phyloP scores from a whole-genome alignment of 129 eudicot species.

The Saposhnikovia divaricata region DNA sequence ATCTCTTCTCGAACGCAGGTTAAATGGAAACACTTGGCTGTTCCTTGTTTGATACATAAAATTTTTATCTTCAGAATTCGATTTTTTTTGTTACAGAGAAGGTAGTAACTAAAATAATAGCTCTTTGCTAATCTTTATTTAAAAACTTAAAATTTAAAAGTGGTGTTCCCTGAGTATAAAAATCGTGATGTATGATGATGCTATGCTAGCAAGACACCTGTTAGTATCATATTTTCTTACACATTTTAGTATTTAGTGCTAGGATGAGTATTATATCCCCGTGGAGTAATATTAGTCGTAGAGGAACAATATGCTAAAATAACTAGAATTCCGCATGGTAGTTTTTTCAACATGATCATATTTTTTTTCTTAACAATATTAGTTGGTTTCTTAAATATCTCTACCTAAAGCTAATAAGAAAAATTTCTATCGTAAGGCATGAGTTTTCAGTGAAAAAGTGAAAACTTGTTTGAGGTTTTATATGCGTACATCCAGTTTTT shows the following conservation, averaged over 20 bases:
- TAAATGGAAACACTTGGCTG: background rate
- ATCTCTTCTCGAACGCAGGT: constrained; percentile 76
- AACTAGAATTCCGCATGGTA: background rate
- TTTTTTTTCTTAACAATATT: no score
- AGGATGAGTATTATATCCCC: background rate
- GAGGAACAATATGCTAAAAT: background rate
- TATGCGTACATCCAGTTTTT: background rate
- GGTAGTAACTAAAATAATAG: background rate
- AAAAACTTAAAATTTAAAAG: background rate
- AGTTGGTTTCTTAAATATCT: background rate
- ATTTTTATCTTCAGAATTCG: no score
- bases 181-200: background rate
- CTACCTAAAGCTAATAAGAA: background rate
- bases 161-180: background rate
- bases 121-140: background rate
- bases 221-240: background rate
- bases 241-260: background rate
- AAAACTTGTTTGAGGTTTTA: background rate
- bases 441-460: background rate
- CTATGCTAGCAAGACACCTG: background rate
- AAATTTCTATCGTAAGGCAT: background rate
- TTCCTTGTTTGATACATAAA: background rate
- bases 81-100: background rate
- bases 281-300: background rate
- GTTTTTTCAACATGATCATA: background rate